These are phyloP conservation scores for Asterophora parasitica DNA, from an alignment of 768 basidiomycete genomes.

Conservation along the genomic window DNA sequence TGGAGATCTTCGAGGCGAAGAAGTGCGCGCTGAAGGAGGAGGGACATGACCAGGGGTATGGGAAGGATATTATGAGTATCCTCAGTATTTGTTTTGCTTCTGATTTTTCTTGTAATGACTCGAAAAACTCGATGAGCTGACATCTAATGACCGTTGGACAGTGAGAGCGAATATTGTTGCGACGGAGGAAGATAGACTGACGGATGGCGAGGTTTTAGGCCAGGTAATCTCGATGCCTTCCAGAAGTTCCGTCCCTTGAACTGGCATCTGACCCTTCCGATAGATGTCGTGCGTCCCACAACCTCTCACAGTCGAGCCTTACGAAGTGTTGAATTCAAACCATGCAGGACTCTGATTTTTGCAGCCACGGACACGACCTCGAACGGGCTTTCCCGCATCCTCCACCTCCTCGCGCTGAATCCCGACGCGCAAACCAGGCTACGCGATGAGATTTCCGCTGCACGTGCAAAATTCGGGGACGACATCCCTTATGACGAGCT, in stretches of 20 bases:
- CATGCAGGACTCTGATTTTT: conserved; percentile 25
- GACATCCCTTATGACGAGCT: conserved; percentile 25
- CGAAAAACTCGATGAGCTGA: not conserved
- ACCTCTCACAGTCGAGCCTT: not conserved
- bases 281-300: not conserved
- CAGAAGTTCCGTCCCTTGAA: not conserved
- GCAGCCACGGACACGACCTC: conserved; percentile 33
- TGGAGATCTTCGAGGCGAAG: conserved; percentile 27
- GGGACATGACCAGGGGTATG: conserved; percentile 21
- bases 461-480: conserved; percentile 1
- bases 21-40: conserved; percentile 28
- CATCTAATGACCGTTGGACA: conserved; percentile 8
- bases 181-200: conserved; percentile 21
- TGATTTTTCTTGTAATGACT: not conserved
- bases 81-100: conserved; percentile 13
- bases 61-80: conserved; percentile 26
- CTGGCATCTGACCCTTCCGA: not conserved
- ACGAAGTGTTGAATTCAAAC: not conserved
- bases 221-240: conserved; percentile 18
- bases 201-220: conserved; percentile 26
- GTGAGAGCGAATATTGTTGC: conserved; percentile 28
- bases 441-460: conserved; percentile 21
- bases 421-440: conserved; percentile 30
- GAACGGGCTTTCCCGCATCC: conserved; percentile 23
- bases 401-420: conserved; percentile 24